Evolutionary conservation across 768 basidiomycete genomes (phyloP).

Genomic region (Cyclocybe aegerita): DNA sequence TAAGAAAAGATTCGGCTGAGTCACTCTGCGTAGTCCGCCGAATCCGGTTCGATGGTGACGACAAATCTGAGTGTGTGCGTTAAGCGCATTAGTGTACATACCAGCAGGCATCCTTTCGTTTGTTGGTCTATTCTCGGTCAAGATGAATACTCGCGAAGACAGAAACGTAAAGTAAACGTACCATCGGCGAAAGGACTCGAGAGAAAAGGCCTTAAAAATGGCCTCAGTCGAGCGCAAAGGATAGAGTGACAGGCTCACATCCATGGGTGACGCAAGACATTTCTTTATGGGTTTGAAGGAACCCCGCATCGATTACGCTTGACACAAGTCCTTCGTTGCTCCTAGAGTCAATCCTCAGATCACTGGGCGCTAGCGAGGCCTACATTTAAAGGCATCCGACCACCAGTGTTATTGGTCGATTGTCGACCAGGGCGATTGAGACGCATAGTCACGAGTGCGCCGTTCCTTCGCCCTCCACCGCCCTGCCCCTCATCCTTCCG

Average conservation of each 20-base stretch:
- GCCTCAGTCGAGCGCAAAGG: not conserved
- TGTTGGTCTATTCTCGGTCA: constrained; percentile 17
- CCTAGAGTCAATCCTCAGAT: constrained; percentile 44
- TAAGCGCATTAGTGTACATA: constrained; percentile 39
- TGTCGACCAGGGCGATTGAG: constrained; percentile 84
- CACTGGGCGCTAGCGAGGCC: constrained; percentile 70
- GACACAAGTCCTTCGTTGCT: constrained; percentile 27
- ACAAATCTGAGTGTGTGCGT: constrained; percentile 56
- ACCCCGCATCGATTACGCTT: constrained; percentile 37
- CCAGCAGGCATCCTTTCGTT: constrained; percentile 63
- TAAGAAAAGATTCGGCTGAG: constrained; percentile 10
- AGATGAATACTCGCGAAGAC: not conserved
- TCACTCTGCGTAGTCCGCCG: constrained; percentile 60
- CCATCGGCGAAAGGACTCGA: constrained; percentile 77
- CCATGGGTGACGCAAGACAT: constrained; percentile 86
- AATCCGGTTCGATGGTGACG: constrained; percentile 78
- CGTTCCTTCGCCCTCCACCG: constrained; percentile 3
- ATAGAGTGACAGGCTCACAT: constrained; percentile 47
- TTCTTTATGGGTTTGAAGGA: constrained; percentile 63
- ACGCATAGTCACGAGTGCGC: constrained; percentile 72
- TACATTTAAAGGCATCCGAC: constrained; percentile 59
- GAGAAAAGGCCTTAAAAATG: constrained; percentile 67
- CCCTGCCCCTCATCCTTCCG: not conserved
- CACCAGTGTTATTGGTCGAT: constrained; percentile 69
- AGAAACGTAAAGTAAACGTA: constrained; percentile 19